Base-by-base conservation (phyloP, 495 filamentous ascomycete species). In the Trichocladium uniseriatum region DNA sequence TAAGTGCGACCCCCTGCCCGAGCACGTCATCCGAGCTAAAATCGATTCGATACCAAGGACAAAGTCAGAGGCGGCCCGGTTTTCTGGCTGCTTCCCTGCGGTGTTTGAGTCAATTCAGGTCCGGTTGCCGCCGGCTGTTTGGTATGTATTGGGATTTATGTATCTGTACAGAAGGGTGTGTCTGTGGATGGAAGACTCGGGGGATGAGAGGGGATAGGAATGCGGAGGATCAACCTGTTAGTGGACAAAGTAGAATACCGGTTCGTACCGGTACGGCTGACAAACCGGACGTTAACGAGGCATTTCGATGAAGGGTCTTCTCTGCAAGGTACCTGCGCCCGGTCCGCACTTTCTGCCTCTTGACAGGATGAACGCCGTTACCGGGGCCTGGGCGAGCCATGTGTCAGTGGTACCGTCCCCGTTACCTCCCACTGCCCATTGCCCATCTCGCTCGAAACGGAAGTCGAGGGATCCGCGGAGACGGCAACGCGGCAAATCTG, bases 11-110 rank as follows among this genome's bases (percentile, higher is more conserved):
- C 41, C n/a, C 28, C 22, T 59, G 49, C 61, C 43, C 53, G 66
- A 72, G 68, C 69, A 72, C 69, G 69, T 62, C 65, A 72, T 72
- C 62, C 47, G 62, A 64, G 68, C 69, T 72, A 72, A 58, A 29
- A 42, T 32, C 28, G 24, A 34, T 3, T 18, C 37, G 37, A 10
- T n/a, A 27, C 24, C 24, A 27, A 8, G 24, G 24, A 27, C 24
- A 27, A 27, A 4, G 24, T 27, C 24, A 27, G 24, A 27, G 24
- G 24, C 8, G 24, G 3, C 24, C 3, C 4, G 24, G 3, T 27
- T 27, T 27, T 27, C 4, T 27, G 24, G 24, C 24, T 3, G 24
- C 11, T 11, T 11, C 31, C 31, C 13, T 5, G 5, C 31, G 31
- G 8, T 3, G 4, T 3, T 27, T 8, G 24, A 27, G 24, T 27